Evolutionary conservation across 2,329 filamentous ascomycete genomes (phyloP).

Genomic region (Fusarium luffae): DNA sequence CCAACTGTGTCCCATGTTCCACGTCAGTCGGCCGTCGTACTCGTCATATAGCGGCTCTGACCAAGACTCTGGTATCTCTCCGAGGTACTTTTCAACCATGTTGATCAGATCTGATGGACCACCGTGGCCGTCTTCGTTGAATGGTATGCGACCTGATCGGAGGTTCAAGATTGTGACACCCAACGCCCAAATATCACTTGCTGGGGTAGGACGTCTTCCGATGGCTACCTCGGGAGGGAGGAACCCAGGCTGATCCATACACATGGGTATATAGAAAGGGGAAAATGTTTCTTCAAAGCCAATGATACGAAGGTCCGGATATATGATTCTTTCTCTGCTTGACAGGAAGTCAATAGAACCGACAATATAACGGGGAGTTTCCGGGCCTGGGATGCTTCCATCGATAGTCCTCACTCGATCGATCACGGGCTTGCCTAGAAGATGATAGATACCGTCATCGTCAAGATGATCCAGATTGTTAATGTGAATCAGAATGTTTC

Average conservation of each 20-base stretch:
- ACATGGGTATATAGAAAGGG: neutral
- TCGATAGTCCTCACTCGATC: neutral
- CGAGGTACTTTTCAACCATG: neutral
- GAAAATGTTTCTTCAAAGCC: neutral
- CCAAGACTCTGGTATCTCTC: neutral
- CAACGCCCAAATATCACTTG: neutral
- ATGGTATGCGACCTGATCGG: neutral
- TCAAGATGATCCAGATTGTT: neutral
- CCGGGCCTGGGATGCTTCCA: neutral
- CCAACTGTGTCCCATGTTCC: neutral
- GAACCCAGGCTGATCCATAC: neutral
- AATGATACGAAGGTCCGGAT: neutral
- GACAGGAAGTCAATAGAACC: conserved; percentile 1
- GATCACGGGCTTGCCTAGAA: neutral
- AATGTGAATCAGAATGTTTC: neutral
- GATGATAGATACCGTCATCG: neutral
- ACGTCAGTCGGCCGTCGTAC: neutral
- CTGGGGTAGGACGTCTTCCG: neutral
- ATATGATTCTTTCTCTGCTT: neutral
- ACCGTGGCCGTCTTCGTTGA: neutral
- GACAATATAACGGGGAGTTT: neutral
- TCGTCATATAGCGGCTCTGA: neutral
- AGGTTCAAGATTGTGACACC: neutral
- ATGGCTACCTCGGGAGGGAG: neutral
- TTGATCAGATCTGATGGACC: neutral